Evolutionary conservation across 192 early-diverging fungal species (phyloP).

Genomic region (Linnemannia hyalina): DNA sequence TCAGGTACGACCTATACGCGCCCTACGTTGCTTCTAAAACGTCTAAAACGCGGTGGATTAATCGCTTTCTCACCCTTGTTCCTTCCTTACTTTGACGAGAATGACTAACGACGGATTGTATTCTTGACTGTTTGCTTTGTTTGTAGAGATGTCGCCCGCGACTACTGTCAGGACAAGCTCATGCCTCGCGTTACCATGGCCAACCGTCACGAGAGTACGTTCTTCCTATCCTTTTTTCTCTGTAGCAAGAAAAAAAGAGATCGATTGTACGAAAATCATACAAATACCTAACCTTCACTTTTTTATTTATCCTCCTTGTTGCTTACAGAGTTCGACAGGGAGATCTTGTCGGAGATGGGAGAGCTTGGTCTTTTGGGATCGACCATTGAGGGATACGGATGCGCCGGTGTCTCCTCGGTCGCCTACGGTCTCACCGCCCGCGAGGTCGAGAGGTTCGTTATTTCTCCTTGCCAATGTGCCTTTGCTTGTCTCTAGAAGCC

Average conservation of each 20-base stretch:
- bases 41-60: not conserved
- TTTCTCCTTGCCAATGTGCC: not conserved
- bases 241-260: not conserved
- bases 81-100: not conserved
- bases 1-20: conserved; percentile 54
- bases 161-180: conserved; percentile 92
- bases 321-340: conserved; percentile 81
- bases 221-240: not conserved
- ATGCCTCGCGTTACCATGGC: conserved; percentile 88
- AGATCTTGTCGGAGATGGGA: conserved; percentile 96
- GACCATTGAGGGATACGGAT: conserved; percentile 97
- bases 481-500: not conserved
- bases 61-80: not conserved
- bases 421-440: conserved; percentile 97
- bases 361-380: conserved; percentile 92
- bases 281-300: not conserved
- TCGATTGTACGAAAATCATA: not conserved
- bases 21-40: not conserved
- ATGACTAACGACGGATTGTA: not conserved
- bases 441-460: conserved; percentile 87
- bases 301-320: not conserved
- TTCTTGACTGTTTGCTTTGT: not conserved
- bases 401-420: conserved; percentile 96
- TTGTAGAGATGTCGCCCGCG: conserved; percentile 81
- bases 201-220: conserved; percentile 87